phyloP scores from a whole-genome alignment of 768 basidiomycete genomes.

The Auricularia sp. region DNA sequence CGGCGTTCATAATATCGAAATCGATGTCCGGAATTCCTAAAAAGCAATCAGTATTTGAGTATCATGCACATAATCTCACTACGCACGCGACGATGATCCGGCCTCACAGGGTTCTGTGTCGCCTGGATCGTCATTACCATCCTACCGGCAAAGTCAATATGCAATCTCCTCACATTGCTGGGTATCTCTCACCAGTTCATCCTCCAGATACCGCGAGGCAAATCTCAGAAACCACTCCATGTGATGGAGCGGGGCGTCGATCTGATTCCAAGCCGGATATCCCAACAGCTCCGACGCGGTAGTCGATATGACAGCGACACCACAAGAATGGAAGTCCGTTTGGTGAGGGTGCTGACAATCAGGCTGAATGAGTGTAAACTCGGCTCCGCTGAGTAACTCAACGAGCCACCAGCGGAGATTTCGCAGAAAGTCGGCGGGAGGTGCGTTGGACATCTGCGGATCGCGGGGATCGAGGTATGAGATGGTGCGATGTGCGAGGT shows the following conservation, averaged over 20 bases:
- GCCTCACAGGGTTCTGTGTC: not conserved
- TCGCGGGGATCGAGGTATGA: not conserved
- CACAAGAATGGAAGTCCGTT: not conserved
- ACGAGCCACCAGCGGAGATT: not conserved
- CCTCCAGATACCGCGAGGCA: not conserved
- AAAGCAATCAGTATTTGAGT: too few relatives aligned
- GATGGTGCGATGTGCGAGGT: not conserved
- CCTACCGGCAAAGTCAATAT: too few relatives aligned
- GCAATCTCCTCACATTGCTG: too few relatives aligned
- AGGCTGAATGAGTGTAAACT: not conserved
- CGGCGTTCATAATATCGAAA: not conserved
- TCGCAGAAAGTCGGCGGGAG: not conserved
- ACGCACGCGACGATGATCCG: not conserved
- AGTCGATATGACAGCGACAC: not conserved
- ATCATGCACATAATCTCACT: too few relatives aligned
- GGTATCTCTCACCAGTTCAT: not conserved
- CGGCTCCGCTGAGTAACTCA: not conserved
- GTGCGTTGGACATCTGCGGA: not conserved
- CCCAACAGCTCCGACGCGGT: not conserved
- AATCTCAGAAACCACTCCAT: not conserved
- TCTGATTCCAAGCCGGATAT: not conserved
- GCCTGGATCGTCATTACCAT: not conserved
- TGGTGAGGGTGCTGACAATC: not conserved
- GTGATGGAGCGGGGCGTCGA: not conserved
- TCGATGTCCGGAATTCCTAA: not conserved